Conservation (phyloP, 2,329 filamentous ascomycete genomes). For the Aspergillus sp. region DNA sequence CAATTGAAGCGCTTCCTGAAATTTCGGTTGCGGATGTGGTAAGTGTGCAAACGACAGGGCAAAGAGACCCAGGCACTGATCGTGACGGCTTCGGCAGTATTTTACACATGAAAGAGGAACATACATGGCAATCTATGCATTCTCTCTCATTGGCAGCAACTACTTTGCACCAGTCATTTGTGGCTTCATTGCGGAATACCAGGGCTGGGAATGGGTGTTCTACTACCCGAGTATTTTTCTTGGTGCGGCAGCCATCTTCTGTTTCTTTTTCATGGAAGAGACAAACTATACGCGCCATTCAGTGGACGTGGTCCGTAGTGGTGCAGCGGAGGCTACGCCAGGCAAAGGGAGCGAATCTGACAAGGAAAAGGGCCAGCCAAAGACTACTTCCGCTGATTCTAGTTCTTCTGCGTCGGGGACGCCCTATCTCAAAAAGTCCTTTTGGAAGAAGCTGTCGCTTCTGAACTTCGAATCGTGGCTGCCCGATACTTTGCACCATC, state of each 20-base stretch:
- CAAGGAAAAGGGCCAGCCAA: background rate
- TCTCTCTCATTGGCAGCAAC: constrained; percentile 42
- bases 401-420: background rate
- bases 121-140: constrained; percentile 42
- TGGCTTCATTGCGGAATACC: constrained; percentile 47
- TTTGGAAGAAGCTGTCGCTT: background rate
- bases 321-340: background rate
- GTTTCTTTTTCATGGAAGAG: constrained; percentile 58
- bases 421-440: background rate
- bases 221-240: constrained; percentile 54
- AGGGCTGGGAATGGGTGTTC: constrained; percentile 49
- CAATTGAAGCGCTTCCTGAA: constrained; percentile 43
- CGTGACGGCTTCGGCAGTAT: constrained; percentile 27
- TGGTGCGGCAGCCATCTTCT: constrained; percentile 45
- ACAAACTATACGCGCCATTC: constrained; percentile 47
- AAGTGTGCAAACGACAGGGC: constrained; percentile 10
- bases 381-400: background rate
- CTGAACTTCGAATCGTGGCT: constrained; percentile 7
- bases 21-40: constrained; percentile 43
- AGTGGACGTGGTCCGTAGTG: background rate
- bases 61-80: too few relatives aligned
- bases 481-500: constrained; percentile 32
- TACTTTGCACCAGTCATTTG: constrained; percentile 47
- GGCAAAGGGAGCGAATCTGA: background rate
- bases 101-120: constrained; percentile 43